Base-by-base conservation (phyloP, 345 rosid species). In the Anacardium occidentale region DNA sequence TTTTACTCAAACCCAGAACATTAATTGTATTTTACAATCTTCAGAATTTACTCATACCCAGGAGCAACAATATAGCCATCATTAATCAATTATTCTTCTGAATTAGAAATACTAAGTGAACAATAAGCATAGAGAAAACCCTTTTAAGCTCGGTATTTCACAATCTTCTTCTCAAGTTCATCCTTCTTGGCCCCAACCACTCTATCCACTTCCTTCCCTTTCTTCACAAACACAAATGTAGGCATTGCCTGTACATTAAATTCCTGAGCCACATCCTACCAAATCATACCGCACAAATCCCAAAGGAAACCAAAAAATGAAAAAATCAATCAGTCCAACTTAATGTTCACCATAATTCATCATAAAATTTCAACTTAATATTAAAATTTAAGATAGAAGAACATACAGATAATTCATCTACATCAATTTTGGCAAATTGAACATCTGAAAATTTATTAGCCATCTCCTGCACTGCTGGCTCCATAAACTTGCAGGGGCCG, bases 161-260 rank as follows among this genome's bases (percentile, higher is more conserved):
- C 24, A 69, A 93, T 69, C 85, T 88, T 91, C 69, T 17, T 86
- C 82, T 80, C 78, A 25, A 93, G 97, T 69, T 89, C 95, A 34
- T 80, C 83, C 66, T 85, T 85, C 56, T 54, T 69, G 42, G 85
- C 88, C 62, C 94, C 98, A 47, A 89, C 75, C 3, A 90, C 80
- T 83, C 95, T 81, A 17, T 85, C 95, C 63, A 89, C 79, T 67
- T 87, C 97, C 82, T 80, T 86, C 73, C 98, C 97, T 15, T 26
- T 69, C 86, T 91, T 91, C 83, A 88, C 58, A 85, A 94, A 75
- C 86, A 94, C 92, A 80, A 94, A 94, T 0, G 98, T 93, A 13
- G 98, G 98, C 97, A 94, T 94, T 10, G 82, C 94, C 69, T 82
- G 86, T 71, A 91, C 92, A 17, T 81, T 76, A 67, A 88, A 94